Conservation (phyloP, 306 rosid species). For the Vigna mungo region DNA sequence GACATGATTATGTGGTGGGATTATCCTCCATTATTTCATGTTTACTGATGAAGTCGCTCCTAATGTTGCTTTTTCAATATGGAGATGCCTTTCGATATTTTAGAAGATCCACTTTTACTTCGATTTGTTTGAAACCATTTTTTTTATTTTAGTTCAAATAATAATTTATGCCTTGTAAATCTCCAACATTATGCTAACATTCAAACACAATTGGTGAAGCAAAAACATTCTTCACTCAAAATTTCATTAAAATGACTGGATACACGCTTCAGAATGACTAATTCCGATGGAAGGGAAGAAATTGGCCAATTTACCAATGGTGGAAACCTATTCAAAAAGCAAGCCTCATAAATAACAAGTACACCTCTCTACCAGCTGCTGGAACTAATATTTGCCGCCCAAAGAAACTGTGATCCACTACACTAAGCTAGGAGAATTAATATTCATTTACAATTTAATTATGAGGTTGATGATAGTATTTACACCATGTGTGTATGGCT, state of each 20-base stretch:
- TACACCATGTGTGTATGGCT: slow-evolving; percentile 63
- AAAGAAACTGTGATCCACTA: slow-evolving; percentile 64
- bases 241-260: slow-evolving; percentile 29
- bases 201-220: background rate
- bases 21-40: background rate
- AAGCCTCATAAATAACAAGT: slow-evolving; percentile 50
- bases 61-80: background rate
- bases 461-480: slow-evolving; percentile 59
- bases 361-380: slow-evolving; percentile 46
- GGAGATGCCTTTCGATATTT: background rate
- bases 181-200: background rate
- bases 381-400: slow-evolving; percentile 50
- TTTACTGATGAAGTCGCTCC: background rate
- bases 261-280: slow-evolving; percentile 41
- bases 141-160: background rate
- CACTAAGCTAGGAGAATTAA: slow-evolving; percentile 53
- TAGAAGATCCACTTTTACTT: background rate
- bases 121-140: background rate
- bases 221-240: slow-evolving; percentile 23
- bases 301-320: slow-evolving; percentile 36
- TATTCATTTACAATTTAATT: slow-evolving; percentile 69
- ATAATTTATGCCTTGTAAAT: background rate
- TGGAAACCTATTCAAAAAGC: slow-evolving; percentile 45
- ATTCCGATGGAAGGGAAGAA: slow-evolving; percentile 40
- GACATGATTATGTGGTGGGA: background rate